Conservation (phyloP, 495 filamentous ascomycete species). For the Collariella sp. region DNA sequence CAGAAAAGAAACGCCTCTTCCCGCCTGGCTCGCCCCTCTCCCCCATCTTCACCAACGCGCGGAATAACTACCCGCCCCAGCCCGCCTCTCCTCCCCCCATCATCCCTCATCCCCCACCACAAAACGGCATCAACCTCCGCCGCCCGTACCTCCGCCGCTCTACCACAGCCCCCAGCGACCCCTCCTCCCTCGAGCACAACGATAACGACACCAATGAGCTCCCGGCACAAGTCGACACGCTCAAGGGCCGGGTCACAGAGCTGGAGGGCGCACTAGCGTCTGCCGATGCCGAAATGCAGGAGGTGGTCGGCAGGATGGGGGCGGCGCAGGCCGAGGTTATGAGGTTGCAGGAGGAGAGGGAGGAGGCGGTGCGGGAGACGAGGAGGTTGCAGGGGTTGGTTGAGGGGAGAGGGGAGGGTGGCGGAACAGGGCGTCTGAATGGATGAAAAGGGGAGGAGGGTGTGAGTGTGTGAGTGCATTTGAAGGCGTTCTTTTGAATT, state of each 20-base stretch:
- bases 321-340: slow-evolving; percentile 89
- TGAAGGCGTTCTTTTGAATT: too few relatives aligned
- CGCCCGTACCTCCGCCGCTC: slow-evolving; percentile 27
- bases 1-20: slow-evolving; percentile 24
- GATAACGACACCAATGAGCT: too few relatives aligned
- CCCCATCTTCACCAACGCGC: slow-evolving; percentile 46
- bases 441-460: not conserved
- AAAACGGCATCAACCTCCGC: not conserved
- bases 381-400: slow-evolving; percentile 51
- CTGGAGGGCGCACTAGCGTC: slow-evolving; percentile 74
- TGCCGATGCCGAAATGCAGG: slow-evolving; percentile 88
- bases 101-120: not conserved
- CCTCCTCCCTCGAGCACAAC: too few relatives aligned
- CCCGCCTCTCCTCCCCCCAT: not conserved
- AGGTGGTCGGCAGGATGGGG: slow-evolving; percentile 88
- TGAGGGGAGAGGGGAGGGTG: slow-evolving; percentile 38
- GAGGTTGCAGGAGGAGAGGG: slow-evolving; percentile 82
- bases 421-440: slow-evolving; percentile 26
- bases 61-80: not conserved
- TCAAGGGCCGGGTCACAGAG: slow-evolving; percentile 57
- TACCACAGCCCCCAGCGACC: slow-evolving; percentile 26
- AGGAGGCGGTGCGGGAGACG: slow-evolving; percentile 78
- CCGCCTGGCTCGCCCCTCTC: slow-evolving; percentile 51
- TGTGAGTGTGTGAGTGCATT: too few relatives aligned
- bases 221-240: slow-evolving; percentile 58